Evolutionary conservation across 2,329 filamentous ascomycete species (phyloP).

Genomic region (Colletotrichum lupini): DNA sequence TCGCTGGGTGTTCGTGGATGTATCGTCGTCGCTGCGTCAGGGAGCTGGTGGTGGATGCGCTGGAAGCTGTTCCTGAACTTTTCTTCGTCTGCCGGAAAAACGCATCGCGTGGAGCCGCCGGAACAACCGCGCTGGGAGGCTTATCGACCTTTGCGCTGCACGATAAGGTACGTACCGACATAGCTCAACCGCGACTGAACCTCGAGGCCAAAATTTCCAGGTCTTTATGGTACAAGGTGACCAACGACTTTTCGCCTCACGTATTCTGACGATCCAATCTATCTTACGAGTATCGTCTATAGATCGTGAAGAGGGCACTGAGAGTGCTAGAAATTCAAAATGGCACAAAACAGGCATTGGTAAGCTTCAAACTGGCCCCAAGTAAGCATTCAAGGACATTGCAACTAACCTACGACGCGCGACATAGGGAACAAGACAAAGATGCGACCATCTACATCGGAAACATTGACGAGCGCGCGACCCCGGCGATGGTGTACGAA

Average conservation of each 20-base stretch:
- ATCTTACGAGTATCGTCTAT: not conserved
- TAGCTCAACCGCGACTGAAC: constrained; percentile 26
- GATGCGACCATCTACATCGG: constrained; percentile 98
- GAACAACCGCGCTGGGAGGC: constrained; percentile 26
- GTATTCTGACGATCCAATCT: not conserved
- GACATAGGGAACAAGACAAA: constrained; percentile 92
- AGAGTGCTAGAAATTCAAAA: constrained; percentile 48
- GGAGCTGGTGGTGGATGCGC: constrained; percentile 21
- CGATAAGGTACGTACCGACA: constrained; percentile 31
- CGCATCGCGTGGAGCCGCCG: constrained; percentile 22
- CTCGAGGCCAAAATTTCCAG: constrained; percentile 32
- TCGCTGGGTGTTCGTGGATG: constrained; percentile 23
- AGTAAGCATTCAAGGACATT: not conserved
- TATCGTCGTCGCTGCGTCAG: constrained; percentile 32
- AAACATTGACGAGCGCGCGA: constrained; percentile 96
- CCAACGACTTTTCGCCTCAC: not conserved
- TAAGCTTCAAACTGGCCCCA: constrained; percentile 49
- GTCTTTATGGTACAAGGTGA: not conserved
- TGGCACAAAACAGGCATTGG: constrained; percentile 82
- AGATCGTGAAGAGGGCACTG: not conserved
- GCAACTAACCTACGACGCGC: constrained; percentile 40
- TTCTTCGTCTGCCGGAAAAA: constrained; percentile 32
- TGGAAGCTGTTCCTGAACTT: constrained; percentile 31
- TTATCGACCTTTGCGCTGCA: constrained; percentile 9
- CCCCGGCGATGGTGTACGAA: constrained; percentile 92